phyloP scores from a whole-genome alignment of 169 alveolate genomes.

The Cyclospora cayetanensis region DNA sequence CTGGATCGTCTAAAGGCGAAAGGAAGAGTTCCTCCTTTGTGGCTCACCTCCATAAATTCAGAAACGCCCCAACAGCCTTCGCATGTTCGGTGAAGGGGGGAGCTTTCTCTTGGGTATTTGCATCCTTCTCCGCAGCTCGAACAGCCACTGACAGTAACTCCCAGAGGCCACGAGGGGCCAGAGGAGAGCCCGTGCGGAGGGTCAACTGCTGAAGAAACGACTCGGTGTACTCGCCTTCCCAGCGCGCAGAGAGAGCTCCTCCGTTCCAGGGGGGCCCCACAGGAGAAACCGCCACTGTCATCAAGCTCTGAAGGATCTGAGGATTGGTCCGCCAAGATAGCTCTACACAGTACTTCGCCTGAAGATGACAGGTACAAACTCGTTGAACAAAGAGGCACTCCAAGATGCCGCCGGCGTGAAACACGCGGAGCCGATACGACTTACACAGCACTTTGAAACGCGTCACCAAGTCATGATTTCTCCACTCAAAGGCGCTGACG shows the following conservation, averaged over 20 bases:
- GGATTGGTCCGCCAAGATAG: conserved; percentile 1
- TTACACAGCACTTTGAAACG: too few relatives aligned
- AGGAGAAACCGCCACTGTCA: neutral
- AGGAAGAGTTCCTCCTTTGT: too few relatives aligned
- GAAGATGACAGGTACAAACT: neutral
- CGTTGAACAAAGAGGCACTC: neutral
- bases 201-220: conserved; percentile 5
- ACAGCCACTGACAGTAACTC: neutral
- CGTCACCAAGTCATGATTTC: neutral
- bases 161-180: neutral
- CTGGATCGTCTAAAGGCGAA: too few relatives aligned
- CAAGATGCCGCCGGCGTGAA: neutral
- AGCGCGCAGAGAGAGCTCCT: neutral
- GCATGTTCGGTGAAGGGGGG: neutral
- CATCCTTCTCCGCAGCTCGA: neutral
- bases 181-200: conserved; percentile 3
- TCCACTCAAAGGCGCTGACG: neutral
- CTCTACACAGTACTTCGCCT: neutral
- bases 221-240: conserved; percentile 27
- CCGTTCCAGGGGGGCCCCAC: neutral
- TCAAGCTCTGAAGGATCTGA: neutral
- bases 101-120: neutral
- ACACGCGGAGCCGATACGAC: neutral
- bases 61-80: neutral
- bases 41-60: neutral